These are phyloP conservation scores for Termitomyces sp. DNA, from an alignment of 1,284 basidiomycete species.

Conservation along the genomic window DNA sequence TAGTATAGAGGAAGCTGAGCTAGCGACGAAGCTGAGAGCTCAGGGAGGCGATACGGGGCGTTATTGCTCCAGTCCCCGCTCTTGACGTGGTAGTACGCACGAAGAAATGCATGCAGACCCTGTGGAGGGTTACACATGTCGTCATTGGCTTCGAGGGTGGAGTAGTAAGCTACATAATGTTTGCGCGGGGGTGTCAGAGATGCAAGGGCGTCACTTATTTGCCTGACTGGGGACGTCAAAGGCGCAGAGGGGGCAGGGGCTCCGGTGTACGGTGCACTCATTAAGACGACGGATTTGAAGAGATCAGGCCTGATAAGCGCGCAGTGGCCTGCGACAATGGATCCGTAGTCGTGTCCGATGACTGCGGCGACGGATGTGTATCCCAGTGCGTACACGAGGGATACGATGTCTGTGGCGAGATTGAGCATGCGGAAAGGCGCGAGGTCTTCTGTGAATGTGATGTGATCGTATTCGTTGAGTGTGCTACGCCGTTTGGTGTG, in stretches of 20 bases:
- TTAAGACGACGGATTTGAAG: conserved; percentile 50
- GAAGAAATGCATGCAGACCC: conserved; percentile 46
- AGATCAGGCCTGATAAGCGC: conserved; percentile 51
- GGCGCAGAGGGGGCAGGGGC: conserved; percentile 28
- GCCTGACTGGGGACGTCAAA: conserved; percentile 9
- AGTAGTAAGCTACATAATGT: conserved; percentile 52
- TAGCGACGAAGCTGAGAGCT: conserved; percentile 27
- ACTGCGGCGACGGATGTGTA: conserved; percentile 41
- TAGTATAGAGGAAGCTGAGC: conserved; percentile 55
- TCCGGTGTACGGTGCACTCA: conserved; percentile 54
- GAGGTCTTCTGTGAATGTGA: conserved; percentile 37
- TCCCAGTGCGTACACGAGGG: conserved; percentile 47
- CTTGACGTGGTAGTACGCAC: conserved; percentile 56
- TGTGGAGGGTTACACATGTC: conserved; percentile 38
- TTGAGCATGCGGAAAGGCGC: conserved; percentile 45
- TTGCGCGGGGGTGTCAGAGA: conserved; percentile 47
- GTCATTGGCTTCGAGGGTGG: conserved; percentile 38
- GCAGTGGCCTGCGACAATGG: conserved; percentile 45
- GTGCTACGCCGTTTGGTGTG: conserved; percentile 24
- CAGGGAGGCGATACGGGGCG: conserved; percentile 32
- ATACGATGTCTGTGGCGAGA: conserved; percentile 45
- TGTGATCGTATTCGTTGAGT: neutral
- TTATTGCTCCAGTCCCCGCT: conserved; percentile 47
- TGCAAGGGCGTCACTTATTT: conserved; percentile 29
- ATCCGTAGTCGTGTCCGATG: conserved; percentile 60